Base-by-base conservation (phyloP, 306 rosid genomes). In the Quercus variabilis region DNA sequence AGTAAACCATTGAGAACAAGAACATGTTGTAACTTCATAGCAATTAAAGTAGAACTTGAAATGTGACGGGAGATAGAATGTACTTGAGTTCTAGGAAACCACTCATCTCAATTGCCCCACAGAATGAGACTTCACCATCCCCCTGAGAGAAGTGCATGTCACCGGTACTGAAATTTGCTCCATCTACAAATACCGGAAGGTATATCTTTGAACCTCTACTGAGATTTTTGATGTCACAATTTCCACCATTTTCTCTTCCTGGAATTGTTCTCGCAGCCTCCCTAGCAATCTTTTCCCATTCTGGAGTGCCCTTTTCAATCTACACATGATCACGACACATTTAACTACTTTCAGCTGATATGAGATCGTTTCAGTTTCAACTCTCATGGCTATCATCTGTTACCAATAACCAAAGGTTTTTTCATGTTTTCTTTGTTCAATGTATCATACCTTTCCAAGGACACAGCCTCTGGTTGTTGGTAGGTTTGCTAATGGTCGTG, bases 91-190 rank as follows among this genome's bases (percentile, higher is more conserved):
- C 97, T 21, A 94, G 90, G 83, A 94, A 94, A 79, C 99, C 97
- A 52, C 99, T 94, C 99, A 94, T 94, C 85, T 94, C 97, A 43
- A 94, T 94, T 25, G 99, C 97, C 55, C 99, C 99, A 69, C 99
- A 95, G 65, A 92, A 88, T 20, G 98, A 79, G 78, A 95, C 85
- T 84, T 95, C 98, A 26, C 97, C 96, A 74, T 92, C 99, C 13
- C 99, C 97, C 87, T 92, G 95, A 41, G 97, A 94, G 71, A 94
- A 94, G 76, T 92, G 97, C 97, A 92, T 92, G 85, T 95, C 99
- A 10, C 97, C 97, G 6, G 97, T 85, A 81, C 99, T 95, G 52
- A 95, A 88, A 83, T 95, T 95, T 74, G 97, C 97, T 73, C 98
- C 98, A 79, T 94, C 97, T 14, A 92, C 87, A 68, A 92, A 92